phyloP scores from a whole-genome alignment of 371 early-diverging fungal species.

The Caulochytrium protostelioides region DNA sequence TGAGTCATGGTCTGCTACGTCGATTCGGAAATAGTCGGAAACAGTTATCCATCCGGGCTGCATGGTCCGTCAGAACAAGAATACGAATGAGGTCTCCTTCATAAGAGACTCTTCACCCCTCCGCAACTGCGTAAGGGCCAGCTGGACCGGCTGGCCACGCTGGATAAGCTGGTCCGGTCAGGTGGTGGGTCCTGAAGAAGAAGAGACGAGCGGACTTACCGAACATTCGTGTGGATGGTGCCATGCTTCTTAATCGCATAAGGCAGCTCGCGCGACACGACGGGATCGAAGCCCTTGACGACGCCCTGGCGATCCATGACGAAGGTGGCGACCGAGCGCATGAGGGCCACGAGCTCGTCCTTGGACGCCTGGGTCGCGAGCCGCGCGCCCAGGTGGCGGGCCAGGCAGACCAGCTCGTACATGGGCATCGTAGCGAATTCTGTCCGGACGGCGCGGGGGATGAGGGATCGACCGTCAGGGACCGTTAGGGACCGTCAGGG shows the following conservation, averaged over 20 bases:
- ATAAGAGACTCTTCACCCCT: no score
- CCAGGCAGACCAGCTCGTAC: constrained; percentile 46
- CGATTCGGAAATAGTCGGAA: no score
- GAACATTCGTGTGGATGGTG: constrained; percentile 35
- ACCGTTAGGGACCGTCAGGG: no score
- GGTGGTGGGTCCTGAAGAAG: neutral
- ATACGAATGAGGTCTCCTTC: neutral
- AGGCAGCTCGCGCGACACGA: constrained; percentile 34
- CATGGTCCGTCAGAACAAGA: neutral
- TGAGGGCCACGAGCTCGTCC: neutral
- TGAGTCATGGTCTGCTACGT: no score
- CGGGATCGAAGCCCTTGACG: constrained; percentile 38
- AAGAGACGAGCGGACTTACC: constrained; percentile 18
- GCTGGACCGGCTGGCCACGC: no score
- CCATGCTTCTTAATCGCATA: constrained; percentile 46
- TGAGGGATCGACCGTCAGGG: no score
- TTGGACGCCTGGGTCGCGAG: constrained; percentile 7
- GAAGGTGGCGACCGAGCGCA: neutral
- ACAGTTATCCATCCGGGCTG: no score
- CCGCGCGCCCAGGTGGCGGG: constrained; percentile 30
- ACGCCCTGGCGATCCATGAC: constrained; percentile 43
- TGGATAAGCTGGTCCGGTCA: no score
- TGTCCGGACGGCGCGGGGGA: no score
- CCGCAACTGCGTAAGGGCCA: no score
- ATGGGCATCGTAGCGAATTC: constrained; percentile 29